Evolutionary conservation across 176 grass and related monocot species (phyloP), one percentile per base, ranked within the genome.

Genomic region (Rhynchospora pubera): DNA sequence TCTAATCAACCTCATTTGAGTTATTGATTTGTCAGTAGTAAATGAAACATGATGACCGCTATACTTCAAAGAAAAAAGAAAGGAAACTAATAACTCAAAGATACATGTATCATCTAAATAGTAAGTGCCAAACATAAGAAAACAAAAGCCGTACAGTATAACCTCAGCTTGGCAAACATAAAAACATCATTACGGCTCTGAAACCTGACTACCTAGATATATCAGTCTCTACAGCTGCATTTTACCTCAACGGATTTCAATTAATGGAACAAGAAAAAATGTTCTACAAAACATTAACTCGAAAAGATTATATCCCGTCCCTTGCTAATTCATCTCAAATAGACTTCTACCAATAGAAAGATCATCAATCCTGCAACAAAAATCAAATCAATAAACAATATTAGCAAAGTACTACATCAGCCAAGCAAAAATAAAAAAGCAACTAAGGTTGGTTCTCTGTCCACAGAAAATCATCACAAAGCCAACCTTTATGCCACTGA

Each of bases 361-460:
- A 56, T 77, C 48, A 77, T 77, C 72, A 77, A 77, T 77, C 72
- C 72, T 77, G 23, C 47, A 56, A 77, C 22, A 23, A 77, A 18
- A 55, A 30, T 77, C 14, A 0, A 77, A 77, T 56, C 3, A 16
- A 56, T 56, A 26, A 30, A 50, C 23, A 77, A 50, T 28, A 32
- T 24, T 77, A 77, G 22, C 1, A 32, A 55, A 56, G 30, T 56
- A 56, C 16, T 18, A 16, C 15, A 52, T 55, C 48, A 55, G 47
- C 47, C 47, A 56, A 39, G 34, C 2, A 39, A 39, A 39, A 39
- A 39, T 39, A 39, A 39, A n/a, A n/a, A 2, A 39, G 34, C 1
- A 39, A 39, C 34, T 39, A 39, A 61, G 9, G 1, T n/a, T n/a
- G n/a, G n/a, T 62, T 26, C 21, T 62, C 60, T 62, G 22, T 21